phyloP scores from a whole-genome alignment of 495 filamentous ascomycete genomes.

The Hypoxylon fragiforme region DNA sequence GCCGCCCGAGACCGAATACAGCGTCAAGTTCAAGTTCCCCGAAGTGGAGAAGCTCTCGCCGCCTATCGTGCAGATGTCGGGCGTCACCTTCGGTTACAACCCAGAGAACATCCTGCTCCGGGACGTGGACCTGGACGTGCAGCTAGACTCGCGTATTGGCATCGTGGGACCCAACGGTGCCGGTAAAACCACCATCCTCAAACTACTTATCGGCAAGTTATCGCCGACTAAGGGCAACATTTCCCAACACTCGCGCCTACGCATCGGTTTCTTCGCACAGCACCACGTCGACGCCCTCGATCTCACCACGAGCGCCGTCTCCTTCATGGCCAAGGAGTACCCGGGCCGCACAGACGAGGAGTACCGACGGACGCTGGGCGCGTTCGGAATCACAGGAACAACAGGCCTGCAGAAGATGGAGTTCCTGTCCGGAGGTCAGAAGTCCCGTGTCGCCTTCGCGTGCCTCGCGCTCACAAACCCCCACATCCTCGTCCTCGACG shows the following conservation, averaged over 20 bases:
- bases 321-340: constrained; percentile 92
- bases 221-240: constrained; percentile 77
- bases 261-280: constrained; percentile 96
- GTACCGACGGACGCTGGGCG: constrained; percentile 92
- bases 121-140: constrained; percentile 92
- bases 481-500: constrained; percentile 96
- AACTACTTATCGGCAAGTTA: constrained; percentile 88
- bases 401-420: constrained; percentile 97
- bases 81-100: constrained; percentile 88
- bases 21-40: constrained; percentile 95
- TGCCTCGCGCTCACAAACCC: constrained; percentile 90
- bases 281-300: constrained; percentile 98
- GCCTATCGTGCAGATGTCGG: constrained; percentile 96
- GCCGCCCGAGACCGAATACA: constrained; percentile 90
- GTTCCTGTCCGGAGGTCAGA: constrained; percentile 93
- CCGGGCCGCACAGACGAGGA: constrained; percentile 93
- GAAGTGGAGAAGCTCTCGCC: constrained; percentile 97
- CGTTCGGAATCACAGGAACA: constrained; percentile 97
- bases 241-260: constrained; percentile 80
- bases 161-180: constrained; percentile 99
- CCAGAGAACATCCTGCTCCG: constrained; percentile 76
- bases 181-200: constrained; percentile 95
- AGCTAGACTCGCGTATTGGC: constrained; percentile 96
- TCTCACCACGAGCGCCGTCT: constrained; percentile 81
- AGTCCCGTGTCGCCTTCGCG: constrained; percentile 96